Conservation (phyloP, 1,284 basidiomycete genomes). For the Xanthoconium separans region DNA sequence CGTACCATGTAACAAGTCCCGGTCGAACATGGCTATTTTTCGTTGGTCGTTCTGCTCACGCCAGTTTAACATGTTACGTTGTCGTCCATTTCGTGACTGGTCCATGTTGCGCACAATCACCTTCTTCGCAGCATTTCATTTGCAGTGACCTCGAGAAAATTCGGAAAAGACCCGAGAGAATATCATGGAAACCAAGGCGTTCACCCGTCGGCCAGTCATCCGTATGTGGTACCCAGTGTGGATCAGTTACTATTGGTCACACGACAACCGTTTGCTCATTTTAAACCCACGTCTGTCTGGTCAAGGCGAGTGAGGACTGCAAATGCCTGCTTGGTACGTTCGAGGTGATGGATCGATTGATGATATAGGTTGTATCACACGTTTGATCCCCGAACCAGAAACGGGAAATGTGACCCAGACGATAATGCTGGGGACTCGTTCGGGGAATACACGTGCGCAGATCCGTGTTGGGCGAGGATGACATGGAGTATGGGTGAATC, state of each 20-base stretch:
- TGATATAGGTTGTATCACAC: constrained; percentile 49
- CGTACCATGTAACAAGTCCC: constrained; percentile 4
- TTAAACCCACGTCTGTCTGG: constrained; percentile 32
- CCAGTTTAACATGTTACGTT: constrained; percentile 31
- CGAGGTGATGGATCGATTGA: constrained; percentile 5
- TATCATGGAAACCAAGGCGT: constrained; percentile 65
- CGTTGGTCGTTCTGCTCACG: constrained; percentile 35
- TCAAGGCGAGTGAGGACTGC: constrained; percentile 50
- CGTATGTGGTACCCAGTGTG: constrained; percentile 61
- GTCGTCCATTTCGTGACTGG: constrained; percentile 19
- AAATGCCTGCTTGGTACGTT: neutral
- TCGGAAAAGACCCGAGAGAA: constrained; percentile 69
- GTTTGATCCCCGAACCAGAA: constrained; percentile 45
- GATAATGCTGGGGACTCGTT: constrained; percentile 61
- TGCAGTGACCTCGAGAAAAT: constrained; percentile 39
- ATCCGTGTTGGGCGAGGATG: constrained; percentile 50
- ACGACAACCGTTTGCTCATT: constrained; percentile 12
- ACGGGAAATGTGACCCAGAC: constrained; percentile 49
- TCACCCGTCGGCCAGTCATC: constrained; percentile 79
- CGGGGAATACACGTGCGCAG: constrained; percentile 61
- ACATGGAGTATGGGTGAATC: constrained; percentile 53
- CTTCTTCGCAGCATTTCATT: constrained; percentile 67
- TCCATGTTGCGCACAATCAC: constrained; percentile 59
- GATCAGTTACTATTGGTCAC: constrained; percentile 28
- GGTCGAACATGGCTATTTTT: constrained; percentile 50